Evolutionary conservation across 75 land plant species (phyloP).

Genomic region (Azolla pinnata): DNA sequence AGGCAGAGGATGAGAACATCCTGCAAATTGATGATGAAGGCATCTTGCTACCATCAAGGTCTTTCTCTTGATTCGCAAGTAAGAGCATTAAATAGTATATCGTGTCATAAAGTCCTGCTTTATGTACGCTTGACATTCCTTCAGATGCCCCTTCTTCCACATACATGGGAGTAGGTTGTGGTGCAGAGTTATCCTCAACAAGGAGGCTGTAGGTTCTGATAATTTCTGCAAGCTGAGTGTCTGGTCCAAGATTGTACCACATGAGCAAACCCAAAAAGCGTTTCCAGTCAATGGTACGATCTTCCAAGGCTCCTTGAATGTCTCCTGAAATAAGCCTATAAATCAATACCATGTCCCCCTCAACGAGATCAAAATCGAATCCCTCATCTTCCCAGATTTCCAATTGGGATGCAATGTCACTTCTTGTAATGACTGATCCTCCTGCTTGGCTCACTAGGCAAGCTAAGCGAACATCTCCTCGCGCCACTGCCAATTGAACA

Average conservation of each 20-base stretch:
- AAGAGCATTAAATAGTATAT: slow-evolving; percentile 90
- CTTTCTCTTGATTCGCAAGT: slow-evolving; percentile 53
- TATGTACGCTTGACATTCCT: slow-evolving; percentile 10
- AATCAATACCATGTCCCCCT: slow-evolving; percentile 50
- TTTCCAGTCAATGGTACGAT: slow-evolving; percentile 72
- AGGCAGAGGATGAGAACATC: slow-evolving; percentile 78
- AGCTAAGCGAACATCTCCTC: slow-evolving; percentile 84
- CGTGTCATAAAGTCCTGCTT: slow-evolving; percentile 42
- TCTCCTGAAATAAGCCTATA: slow-evolving; percentile 84
- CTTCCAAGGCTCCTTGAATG: slow-evolving; percentile 49
- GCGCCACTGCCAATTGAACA: slow-evolving; percentile 59
- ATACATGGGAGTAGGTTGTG: slow-evolving; percentile 78
- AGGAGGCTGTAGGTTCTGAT: slow-evolving; percentile 55
- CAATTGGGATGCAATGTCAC: slow-evolving; percentile 67
- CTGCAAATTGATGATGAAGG: no score
- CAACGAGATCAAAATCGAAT: slow-evolving; percentile 66
- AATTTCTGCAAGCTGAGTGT: slow-evolving; percentile 48
- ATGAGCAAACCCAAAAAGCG: slow-evolving; percentile 82
- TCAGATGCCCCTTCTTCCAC: slow-evolving; percentile 67
- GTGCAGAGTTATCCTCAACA: slow-evolving; percentile 55
- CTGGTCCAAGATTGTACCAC: slow-evolving; percentile 87
- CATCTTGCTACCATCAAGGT: slow-evolving; percentile 23
- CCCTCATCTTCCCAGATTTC: slow-evolving; percentile 81
- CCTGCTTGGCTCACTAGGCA: slow-evolving; percentile 85
- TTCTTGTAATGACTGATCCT: slow-evolving; percentile 56